Evolutionary conservation across 495 filamentous ascomycete species (phyloP).

Genomic region (Amphirosellinia nigrospora): DNA sequence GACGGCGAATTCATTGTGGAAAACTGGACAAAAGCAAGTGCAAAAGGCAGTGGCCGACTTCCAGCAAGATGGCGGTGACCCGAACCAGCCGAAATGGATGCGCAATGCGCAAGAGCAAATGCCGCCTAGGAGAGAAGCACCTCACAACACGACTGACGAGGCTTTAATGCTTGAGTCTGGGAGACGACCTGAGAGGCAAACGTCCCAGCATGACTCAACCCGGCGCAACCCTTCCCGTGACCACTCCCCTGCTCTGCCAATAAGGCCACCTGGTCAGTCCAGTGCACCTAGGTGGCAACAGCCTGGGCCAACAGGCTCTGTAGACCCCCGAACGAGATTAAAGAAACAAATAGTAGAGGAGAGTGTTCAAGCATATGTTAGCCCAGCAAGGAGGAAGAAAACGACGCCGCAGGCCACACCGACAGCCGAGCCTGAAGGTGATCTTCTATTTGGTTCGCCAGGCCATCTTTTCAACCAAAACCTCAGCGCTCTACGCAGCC

Average conservation of each 20-base stretch:
- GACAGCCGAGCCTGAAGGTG: constrained; percentile 55
- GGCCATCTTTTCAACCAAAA: constrained; percentile 28
- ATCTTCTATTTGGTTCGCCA: constrained; percentile 62
- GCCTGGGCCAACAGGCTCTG: constrained; percentile 40
- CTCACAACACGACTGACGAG: constrained; percentile 72
- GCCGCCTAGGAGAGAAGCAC: constrained; percentile 33
- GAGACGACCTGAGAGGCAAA: constrained; percentile 50
- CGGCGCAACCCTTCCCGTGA: constrained; percentile 42
- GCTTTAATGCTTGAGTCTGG: constrained; percentile 85
- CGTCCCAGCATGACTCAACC: constrained; percentile 35
- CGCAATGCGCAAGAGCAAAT: constrained; percentile 61
- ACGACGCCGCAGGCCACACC: constrained; percentile 53
- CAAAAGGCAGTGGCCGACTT: constrained; percentile 93
- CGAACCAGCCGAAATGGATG: constrained; percentile 95
- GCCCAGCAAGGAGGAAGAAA: constrained; percentile 82
- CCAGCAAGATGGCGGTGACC: constrained; percentile 71
- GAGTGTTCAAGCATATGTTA: constrained; percentile 83
- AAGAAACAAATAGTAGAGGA: constrained; percentile 77
- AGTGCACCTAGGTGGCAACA: constrained; percentile 55
- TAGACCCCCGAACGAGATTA: constrained; percentile 65
- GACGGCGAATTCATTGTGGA: constrained; percentile 94
- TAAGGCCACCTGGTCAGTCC: constrained; percentile 32
- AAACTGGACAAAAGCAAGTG: constrained; percentile 89
- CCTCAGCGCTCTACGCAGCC: constrained; percentile 32
- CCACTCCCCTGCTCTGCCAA: constrained; percentile 54